Evolutionary conservation across 257 asterid species (phyloP).

Genomic region (Linderniella brevidens): DNA sequence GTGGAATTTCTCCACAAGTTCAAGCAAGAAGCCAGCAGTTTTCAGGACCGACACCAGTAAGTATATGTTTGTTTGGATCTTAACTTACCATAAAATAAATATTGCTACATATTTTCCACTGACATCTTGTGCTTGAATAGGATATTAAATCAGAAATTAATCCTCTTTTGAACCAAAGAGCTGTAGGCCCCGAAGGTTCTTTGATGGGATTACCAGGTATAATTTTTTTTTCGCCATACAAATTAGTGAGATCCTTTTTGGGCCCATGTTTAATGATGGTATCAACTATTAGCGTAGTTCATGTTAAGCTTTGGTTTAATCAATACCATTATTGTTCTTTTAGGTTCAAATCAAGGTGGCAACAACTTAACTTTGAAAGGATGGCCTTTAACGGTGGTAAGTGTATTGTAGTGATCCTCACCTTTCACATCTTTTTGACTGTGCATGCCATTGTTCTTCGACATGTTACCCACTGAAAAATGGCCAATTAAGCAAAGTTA

Average conservation of each 20-base stretch:
- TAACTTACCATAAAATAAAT: neutral
- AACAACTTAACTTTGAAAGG: constrained; percentile 95
- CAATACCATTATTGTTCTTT: constrained; percentile 15
- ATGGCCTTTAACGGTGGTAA: constrained; percentile 86
- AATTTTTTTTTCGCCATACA: too few species aligned
- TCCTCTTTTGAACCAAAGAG: constrained; percentile 66
- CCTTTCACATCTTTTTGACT: neutral
- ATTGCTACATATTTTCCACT: too few species aligned
- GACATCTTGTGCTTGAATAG: constrained; percentile 18
- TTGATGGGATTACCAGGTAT: constrained; percentile 84
- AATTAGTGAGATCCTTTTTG: constrained; percentile 1
- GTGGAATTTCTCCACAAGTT: constrained; percentile 86
- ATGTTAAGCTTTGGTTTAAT: constrained; percentile 6
- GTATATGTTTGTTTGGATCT: constrained; percentile 14
- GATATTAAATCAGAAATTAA: constrained; percentile 84
- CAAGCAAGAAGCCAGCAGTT: constrained; percentile 87
- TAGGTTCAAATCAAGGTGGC: constrained; percentile 92
- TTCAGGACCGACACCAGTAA: constrained; percentile 77
- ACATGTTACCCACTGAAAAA: too few species aligned
- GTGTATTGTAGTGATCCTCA: constrained; percentile 14
- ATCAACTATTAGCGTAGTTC: neutral
- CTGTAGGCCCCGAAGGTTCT: constrained; percentile 78
- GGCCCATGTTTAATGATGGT: neutral
- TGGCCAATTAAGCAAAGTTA: too few species aligned
- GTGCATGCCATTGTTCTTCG: too few species aligned